Evolutionary conservation across 768 basidiomycete species (phyloP).

Genomic region (Leccinum boreale): DNA sequence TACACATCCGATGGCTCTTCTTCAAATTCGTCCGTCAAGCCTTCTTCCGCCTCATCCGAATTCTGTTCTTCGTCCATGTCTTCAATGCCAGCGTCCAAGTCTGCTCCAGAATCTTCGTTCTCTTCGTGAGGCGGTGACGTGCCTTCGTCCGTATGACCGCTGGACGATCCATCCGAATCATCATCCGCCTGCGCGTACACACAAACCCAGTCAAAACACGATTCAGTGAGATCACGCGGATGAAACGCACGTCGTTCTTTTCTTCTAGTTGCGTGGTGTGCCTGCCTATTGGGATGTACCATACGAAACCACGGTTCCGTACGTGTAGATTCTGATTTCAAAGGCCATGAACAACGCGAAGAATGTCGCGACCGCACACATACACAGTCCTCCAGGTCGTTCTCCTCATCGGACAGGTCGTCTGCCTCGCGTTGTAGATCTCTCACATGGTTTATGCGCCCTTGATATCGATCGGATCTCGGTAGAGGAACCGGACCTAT

Average conservation of each 20-base stretch:
- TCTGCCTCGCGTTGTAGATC: constrained; percentile 77
- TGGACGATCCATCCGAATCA: constrained; percentile 33
- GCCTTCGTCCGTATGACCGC: constrained; percentile 29
- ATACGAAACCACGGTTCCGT: constrained; percentile 62
- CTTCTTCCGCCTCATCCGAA: constrained; percentile 40
- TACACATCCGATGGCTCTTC: constrained; percentile 38
- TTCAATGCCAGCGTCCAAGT: constrained; percentile 36
- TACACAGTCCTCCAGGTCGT: constrained; percentile 74
- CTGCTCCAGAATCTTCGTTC: constrained; percentile 38
- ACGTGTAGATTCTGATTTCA: constrained; percentile 51
- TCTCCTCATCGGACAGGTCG: constrained; percentile 82
- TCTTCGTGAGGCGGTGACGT: constrained; percentile 34
- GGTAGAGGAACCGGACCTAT: constrained; percentile 62
- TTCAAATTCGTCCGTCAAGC: constrained; percentile 51
- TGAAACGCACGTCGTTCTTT: constrained; percentile 68
- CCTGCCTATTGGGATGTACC: constrained; percentile 71
- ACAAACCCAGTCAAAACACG: not conserved
- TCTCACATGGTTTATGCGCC: constrained; percentile 57
- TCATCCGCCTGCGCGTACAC: constrained; percentile 30
- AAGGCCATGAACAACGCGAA: not conserved
- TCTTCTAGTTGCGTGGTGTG: constrained; percentile 75
- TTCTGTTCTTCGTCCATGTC: constrained; percentile 45
- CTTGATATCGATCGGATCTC: constrained; percentile 45
- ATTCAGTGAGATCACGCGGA: not conserved
- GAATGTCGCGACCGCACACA: constrained; percentile 18